Base-by-base conservation (phyloP, 169 alveolate genomes). In the Theileria parva region DNA sequence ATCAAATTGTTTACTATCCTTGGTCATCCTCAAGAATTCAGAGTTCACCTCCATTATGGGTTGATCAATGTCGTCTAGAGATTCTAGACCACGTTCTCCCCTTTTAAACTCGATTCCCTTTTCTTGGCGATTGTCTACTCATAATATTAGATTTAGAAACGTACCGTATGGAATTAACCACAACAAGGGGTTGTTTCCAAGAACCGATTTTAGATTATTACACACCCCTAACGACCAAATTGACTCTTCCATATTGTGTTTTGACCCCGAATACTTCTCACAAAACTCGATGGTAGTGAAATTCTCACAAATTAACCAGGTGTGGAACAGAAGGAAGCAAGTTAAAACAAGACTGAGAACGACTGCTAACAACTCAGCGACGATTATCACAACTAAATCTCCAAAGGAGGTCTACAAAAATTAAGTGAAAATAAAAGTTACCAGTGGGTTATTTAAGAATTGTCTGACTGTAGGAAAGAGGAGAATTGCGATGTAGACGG, bases 221-320 rank as follows among this genome's bases (percentile, higher is more conserved):
- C 37, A 51, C 64, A 85, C 71, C 23, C 86, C 88, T n/a, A 77
- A 81, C 9, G 87, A 88, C 93, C 93, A 88, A 17, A 85, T 34
- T 25, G 86, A 79, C 37, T 80, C 70, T 39, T 79, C 67, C 66
- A 74, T 48, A 74, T 51, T 48, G 70, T 71, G 61, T 21, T 2
- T 25, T 75, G 70, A 78, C 70, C 70, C 77, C 48, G 91, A 76
- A 65, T 86, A 89, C 85, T 94, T 94, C 84, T 94, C 97, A 77
- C 96, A 91, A 77, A 92, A 91, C 68, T 94, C 97, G 28, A 94
- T 91, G n/a, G 97, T 92, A 15, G 97, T 94, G 86, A 87, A 78
- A 15, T 92, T 92, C 73, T 79, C 88, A 55, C 80, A 30, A 78
- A 90, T 85, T 34, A 89, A 85, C 85, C 92, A 91, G 32, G 92